Evolutionary conservation across 73 alveolate genomes (phyloP).

Genomic region (Blepharisma japonicum): DNA sequence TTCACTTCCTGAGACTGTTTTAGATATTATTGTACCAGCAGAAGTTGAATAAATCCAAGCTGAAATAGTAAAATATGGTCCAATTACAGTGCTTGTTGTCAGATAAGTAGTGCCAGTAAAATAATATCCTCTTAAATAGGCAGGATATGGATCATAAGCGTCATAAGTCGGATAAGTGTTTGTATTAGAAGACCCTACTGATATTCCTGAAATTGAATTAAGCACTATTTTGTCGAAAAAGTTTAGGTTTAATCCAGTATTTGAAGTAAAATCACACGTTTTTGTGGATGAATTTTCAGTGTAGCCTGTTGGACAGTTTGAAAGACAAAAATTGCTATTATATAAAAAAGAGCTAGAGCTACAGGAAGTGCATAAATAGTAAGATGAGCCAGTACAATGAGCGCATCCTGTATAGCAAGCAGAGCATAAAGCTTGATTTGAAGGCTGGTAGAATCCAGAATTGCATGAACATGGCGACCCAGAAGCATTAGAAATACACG

Average conservation of each 20-base stretch:
- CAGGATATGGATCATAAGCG: not conserved
- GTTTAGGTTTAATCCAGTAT: not conserved
- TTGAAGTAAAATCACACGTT: not conserved
- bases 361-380: too few species aligned
- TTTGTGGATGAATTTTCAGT: not conserved
- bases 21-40: not conserved
- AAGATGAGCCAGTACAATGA: not conserved
- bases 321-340: too few species aligned
- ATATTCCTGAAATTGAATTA: not conserved
- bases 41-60: not conserved
- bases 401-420: not conserved
- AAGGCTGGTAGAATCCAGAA: not conserved
- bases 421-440: not conserved
- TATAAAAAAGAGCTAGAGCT: too few species aligned
- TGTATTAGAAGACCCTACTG: not conserved
- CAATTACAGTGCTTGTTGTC: not conserved
- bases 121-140: conserved; percentile 10
- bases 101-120: conserved; percentile 12
- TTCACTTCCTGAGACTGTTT: not conserved
- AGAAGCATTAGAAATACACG: too few species aligned
- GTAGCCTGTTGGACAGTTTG: not conserved
- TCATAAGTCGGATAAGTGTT: not conserved
- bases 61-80: not conserved
- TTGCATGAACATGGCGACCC: not conserved
- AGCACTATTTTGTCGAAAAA: not conserved